Conservation (phyloP, 768 basidiomycete species). For the Lepiota venenata region DNA sequence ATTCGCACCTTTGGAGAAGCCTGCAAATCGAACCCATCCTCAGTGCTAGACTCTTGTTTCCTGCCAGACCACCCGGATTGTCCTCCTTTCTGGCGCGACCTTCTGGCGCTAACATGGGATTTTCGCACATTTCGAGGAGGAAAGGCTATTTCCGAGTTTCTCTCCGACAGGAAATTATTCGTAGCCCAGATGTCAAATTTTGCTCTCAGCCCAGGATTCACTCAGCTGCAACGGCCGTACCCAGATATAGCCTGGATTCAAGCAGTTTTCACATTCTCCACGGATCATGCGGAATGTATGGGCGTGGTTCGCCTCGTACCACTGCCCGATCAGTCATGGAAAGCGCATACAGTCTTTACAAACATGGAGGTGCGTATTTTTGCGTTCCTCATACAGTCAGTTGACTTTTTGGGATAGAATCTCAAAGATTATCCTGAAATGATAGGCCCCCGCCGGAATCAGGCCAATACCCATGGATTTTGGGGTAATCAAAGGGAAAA, state of each 20-base stretch:
- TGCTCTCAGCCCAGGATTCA: slow-evolving; percentile 14
- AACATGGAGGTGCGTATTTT: slow-evolving; percentile 44
- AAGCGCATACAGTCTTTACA: slow-evolving; percentile 48
- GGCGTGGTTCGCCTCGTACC: slow-evolving; percentile 47
- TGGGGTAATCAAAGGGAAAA: slow-evolving; percentile 40
- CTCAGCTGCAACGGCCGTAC: slow-evolving; percentile 33
- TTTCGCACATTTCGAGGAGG: slow-evolving; percentile 42
- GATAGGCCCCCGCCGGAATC: slow-evolving; percentile 35
- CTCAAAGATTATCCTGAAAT: slow-evolving; percentile 42
- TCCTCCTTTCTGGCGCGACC: slow-evolving; percentile 48
- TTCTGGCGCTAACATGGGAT: slow-evolving; percentile 48
- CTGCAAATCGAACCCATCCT: no score
- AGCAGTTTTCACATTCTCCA: slow-evolving; percentile 42
- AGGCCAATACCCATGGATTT: slow-evolving; percentile 39
- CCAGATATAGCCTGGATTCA: slow-evolving; percentile 45
- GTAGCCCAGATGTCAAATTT: slow-evolving; percentile 21
- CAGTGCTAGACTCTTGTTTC: no score
- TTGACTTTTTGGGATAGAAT: no score
- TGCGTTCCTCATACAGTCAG: no score
- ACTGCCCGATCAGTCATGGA: slow-evolving; percentile 32
- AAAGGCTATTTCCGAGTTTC: slow-evolving; percentile 31
- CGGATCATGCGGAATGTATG: slow-evolving; percentile 33
- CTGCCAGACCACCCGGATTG: slow-evolving; percentile 10
- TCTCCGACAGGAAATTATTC: slow-evolving; percentile 31
- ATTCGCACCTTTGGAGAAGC: no score